These are phyloP conservation scores for Carex pumila DNA, from an alignment of 176 grass and related monocot genomes.

Conservation along the genomic window DNA sequence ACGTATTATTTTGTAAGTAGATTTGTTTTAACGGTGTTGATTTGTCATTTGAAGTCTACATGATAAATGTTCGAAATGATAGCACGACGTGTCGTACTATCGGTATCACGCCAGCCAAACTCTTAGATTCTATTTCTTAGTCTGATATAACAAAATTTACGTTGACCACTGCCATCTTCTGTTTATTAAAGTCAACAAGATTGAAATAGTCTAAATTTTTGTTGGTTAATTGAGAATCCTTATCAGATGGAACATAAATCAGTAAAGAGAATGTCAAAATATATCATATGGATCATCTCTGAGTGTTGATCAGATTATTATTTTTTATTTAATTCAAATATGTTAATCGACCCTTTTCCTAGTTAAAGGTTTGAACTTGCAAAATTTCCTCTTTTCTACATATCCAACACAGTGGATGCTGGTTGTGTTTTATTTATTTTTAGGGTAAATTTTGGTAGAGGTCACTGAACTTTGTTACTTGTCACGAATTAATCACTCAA, in stretches of 20 bases:
- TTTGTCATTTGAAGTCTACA: too few relatives aligned
- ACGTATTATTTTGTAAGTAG: too few relatives aligned
- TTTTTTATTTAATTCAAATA: not conserved
- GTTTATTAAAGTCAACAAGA: not conserved
- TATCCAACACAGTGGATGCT: not conserved
- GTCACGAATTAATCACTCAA: too few relatives aligned
- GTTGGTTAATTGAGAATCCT: not conserved
- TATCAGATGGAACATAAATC: not conserved
- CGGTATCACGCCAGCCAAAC: too few relatives aligned
- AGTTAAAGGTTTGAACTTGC: not conserved
- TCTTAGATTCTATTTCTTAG: not conserved
- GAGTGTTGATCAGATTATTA: not conserved
- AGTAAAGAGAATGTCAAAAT: not conserved
- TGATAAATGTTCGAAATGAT: too few relatives aligned
- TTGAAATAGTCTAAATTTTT: not conserved
- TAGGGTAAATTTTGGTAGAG: too few relatives aligned
- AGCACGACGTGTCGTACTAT: too few relatives aligned
- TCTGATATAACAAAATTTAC: not conserved
- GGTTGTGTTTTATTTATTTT: not conserved
- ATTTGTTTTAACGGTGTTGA: too few relatives aligned
- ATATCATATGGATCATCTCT: not conserved
- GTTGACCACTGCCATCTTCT: not conserved
- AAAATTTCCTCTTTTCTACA: not conserved
- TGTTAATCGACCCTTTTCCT: not conserved
- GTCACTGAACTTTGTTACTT: too few relatives aligned